phyloP scores from a whole-genome alignment of 148 eudicot genomes.

The Rhododendron ovatum region DNA sequence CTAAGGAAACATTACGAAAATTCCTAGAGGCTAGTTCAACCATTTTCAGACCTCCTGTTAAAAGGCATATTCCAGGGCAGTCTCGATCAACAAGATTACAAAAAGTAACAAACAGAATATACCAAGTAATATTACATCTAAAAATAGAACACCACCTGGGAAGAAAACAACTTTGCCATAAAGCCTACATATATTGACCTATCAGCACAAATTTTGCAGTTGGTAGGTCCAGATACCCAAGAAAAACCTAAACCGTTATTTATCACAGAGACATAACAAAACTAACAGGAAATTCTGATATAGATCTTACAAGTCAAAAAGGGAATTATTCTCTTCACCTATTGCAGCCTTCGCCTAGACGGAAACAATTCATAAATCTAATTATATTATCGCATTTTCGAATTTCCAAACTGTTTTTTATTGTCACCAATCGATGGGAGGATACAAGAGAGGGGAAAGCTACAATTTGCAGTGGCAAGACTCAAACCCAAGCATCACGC shows the following conservation, averaged over 20 bases:
- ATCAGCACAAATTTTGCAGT: conserved; percentile 2
- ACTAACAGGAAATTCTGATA: background rate
- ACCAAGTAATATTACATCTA: background rate
- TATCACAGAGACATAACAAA: background rate
- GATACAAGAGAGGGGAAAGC: background rate
- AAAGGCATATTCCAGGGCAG: background rate
- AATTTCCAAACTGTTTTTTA: background rate
- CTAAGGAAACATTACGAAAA: background rate
- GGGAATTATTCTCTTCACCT: background rate
- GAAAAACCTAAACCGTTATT: background rate
- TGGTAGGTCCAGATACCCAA: conserved; percentile 13
- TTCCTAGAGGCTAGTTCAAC: background rate
- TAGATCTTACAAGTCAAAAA: background rate
- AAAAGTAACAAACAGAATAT: conserved; percentile 7
- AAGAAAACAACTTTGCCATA: background rate
- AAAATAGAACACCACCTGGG: background rate
- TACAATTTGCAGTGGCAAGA: background rate
- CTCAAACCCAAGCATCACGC: background rate
- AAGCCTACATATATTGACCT: background rate
- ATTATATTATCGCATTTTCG: background rate
- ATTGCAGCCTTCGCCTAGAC: background rate
- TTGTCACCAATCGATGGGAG: background rate
- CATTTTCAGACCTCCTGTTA: background rate
- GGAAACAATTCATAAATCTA: background rate
- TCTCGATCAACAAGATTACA: background rate